These are phyloP conservation scores for Antitrichia curtipendula DNA, from an alignment of 225 moss, liverwort and hornwort species.

Conservation along the genomic window DNA sequence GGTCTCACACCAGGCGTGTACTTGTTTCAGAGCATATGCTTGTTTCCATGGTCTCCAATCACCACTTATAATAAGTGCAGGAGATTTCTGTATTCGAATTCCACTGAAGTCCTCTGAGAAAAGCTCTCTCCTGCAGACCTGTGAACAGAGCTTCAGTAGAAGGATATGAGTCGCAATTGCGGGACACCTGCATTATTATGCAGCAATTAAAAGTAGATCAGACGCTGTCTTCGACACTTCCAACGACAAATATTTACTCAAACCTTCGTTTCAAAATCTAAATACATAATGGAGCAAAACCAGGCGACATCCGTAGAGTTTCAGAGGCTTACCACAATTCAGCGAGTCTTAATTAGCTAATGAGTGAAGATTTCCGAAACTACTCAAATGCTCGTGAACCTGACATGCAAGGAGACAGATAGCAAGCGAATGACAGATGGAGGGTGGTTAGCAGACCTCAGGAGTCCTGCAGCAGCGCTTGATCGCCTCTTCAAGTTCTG, in stretches of 20 bases:
- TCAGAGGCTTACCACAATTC: background rate
- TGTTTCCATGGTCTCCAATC: background rate
- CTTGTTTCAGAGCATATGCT: background rate
- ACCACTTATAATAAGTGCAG: background rate
- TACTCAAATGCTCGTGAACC: background rate
- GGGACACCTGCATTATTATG: background rate
- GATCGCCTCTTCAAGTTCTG: constrained; percentile 1
- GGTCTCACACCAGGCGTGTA: background rate
- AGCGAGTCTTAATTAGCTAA: background rate
- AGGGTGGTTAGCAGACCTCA: constrained; percentile 15
- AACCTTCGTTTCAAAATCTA: background rate
- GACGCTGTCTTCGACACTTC: background rate
- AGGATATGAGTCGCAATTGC: background rate
- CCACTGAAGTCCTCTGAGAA: background rate
- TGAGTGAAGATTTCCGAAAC: background rate
- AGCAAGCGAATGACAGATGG: background rate
- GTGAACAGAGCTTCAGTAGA: background rate
- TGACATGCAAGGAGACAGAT: background rate
- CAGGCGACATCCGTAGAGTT: background rate
- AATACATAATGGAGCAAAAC: background rate
- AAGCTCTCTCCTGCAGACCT: background rate
- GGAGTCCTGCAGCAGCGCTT: background rate
- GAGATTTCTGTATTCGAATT: background rate
- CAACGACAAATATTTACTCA: background rate
- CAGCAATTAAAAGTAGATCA: background rate